Percentiles rank a stretch among this genome's conserved stretches.
Evolutionary conservation across 805 yeast species (phyloP).

Genomic region (Saccharomycopsis guyanensis): DNA sequence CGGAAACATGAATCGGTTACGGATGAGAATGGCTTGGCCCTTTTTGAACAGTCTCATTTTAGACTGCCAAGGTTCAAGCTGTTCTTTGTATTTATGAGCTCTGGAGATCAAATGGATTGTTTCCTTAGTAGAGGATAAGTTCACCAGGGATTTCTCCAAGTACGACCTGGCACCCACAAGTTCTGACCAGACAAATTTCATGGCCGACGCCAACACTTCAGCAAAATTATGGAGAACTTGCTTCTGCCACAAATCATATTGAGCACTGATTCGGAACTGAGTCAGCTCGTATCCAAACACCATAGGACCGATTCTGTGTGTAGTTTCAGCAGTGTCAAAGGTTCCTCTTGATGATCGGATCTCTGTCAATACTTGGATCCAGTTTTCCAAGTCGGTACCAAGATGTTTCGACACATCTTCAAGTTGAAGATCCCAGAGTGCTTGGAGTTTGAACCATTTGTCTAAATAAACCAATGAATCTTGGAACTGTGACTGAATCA

Average conservation of each 20-base stretch:
- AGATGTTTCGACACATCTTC: constrained; percentile 33
- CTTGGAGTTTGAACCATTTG: constrained; percentile 50
- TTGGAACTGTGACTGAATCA: constrained; percentile 29
- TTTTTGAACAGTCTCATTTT: constrained; percentile 23
- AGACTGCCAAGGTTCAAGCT: constrained; percentile 23
- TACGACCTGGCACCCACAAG: constrained; percentile 29
- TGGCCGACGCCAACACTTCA: constrained; percentile 28
- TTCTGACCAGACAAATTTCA: constrained; percentile 27
- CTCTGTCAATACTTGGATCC: constrained; percentile 43
- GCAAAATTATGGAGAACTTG: constrained; percentile 37
- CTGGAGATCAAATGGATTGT: constrained; percentile 32
- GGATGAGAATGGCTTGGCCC: constrained; percentile 36
- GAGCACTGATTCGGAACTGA: constrained; percentile 42
- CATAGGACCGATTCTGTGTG: constrained; percentile 34
- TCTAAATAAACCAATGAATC: constrained; percentile 32
- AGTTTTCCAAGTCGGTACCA: constrained; percentile 31
- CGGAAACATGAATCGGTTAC: constrained; percentile 42
- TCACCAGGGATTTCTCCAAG: constrained; percentile 31
- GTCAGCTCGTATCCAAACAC: constrained; percentile 44
- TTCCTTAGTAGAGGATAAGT: constrained; percentile 33
- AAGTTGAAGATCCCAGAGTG: constrained; percentile 49
- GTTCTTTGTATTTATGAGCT: constrained; percentile 30
- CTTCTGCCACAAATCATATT: constrained; percentile 54
- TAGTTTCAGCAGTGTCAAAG: constrained; percentile 44
- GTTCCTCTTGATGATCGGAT: constrained; percentile 35